Evolutionary conservation across 78 protist genomes (phyloP), one percentile per base, ranked within the genome.

Genomic region (Capsaspora owczarzaki): DNA sequence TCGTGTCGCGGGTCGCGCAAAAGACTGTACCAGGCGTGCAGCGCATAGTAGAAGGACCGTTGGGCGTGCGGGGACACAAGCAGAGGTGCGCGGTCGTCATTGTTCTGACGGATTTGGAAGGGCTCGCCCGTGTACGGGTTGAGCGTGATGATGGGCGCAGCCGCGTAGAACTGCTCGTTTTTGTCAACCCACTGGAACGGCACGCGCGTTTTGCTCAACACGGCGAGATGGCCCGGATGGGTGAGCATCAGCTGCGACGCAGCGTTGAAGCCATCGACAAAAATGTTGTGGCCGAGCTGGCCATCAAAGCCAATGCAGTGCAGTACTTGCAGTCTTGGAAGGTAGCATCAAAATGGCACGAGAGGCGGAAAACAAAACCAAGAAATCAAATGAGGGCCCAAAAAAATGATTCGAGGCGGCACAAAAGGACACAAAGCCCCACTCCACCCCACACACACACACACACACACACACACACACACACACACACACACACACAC

Each of bases 311-410:
- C 68, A 29, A 77, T 3, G 43, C 35, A 22, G 70, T 76, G 82
- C 42, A 82, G 66, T 77, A 82, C 76, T 53, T 82, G 86, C 56
- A 76, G 38, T 19, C 86, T 79, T n/a, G n/a, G n/a, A n/a, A n/a
- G n/a, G n/a, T n/a, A n/a, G n/a, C n/a, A n/a, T n/a, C n/a, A n/a
- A n/a, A n/a, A n/a, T n/a, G n/a, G n/a, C n/a, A n/a, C n/a, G n/a
- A n/a, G n/a, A n/a, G n/a, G n/a, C n/a, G n/a, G n/a, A n/a, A n/a
- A n/a, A n/a, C n/a, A n/a, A n/a, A n/a, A n/a, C n/a, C n/a, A n/a
- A n/a, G n/a, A n/a, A n/a, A n/a, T n/a, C n/a, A n/a, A n/a, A n/a
- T n/a, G n/a, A n/a, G n/a, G n/a, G n/a, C n/a, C n/a, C n/a, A n/a
- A n/a, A n/a, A n/a, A n/a, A n/a, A n/a, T n/a, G n/a, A n/a, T n/a